A percentile compares a stretch with the other conserved stretches of the same genome.
Conservation (phyloP, 2,329 filamentous ascomycete genomes). For the Lojkania enalia region DNA sequence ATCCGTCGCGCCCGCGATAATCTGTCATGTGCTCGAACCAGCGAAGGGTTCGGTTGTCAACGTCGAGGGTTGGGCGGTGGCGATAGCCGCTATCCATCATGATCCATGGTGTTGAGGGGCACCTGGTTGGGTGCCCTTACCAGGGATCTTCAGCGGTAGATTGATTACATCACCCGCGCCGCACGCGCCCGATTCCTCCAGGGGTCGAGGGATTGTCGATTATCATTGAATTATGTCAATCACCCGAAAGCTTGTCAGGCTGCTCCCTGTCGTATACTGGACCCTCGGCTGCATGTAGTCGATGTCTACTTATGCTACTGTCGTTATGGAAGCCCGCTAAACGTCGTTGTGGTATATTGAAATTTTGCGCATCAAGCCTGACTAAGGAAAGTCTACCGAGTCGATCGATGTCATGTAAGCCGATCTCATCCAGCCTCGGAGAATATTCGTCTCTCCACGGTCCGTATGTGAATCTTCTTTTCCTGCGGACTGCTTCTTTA, state of each 20-base stretch:
- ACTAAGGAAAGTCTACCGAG: too few relatives aligned
- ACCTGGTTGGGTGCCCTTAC: conserved; percentile 6
- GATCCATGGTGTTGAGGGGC: conserved; percentile 41
- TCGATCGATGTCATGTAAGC: too few relatives aligned
- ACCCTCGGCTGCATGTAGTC: too few relatives aligned
- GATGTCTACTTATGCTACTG: too few relatives aligned
- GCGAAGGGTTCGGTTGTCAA: conserved; percentile 17
- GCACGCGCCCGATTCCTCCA: conserved; percentile 1
- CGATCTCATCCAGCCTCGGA: too few relatives aligned
- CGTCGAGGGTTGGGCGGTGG: conserved; percentile 32
- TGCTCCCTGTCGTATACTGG: background rate
- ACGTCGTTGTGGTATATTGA: too few relatives aligned
- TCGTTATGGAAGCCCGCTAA: too few relatives aligned
- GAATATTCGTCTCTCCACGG: too few relatives aligned
- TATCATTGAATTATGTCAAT: background rate
- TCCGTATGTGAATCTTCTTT: too few relatives aligned
- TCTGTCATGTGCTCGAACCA: conserved; percentile 8
- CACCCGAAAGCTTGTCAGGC: conserved; percentile 7
- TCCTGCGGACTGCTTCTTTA: too few relatives aligned
- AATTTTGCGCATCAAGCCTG: too few relatives aligned
- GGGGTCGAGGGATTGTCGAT: background rate
- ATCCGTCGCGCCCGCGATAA: background rate
- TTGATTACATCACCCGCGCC: conserved; percentile 15
- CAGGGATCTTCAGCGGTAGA: conserved; percentile 8
- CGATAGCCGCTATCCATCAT: conserved; percentile 28